Base-by-base conservation (phyloP, 768 basidiomycete genomes). In the Brasilioporus rufonigricans region DNA sequence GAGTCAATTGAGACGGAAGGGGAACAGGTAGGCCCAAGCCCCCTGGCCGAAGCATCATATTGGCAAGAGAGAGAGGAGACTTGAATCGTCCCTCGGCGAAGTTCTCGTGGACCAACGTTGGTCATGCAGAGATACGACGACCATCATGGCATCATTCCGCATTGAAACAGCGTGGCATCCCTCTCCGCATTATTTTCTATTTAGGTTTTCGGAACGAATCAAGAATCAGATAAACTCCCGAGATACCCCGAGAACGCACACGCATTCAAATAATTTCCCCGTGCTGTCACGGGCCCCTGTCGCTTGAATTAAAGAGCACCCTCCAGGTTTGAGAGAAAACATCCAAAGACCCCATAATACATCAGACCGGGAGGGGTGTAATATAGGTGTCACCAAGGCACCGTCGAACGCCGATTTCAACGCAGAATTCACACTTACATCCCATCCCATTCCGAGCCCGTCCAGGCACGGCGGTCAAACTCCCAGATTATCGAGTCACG, bases 171-270 rank as follows among this genome's bases (percentile, higher is more conserved):
- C 40, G 31, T 56, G 48, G 24, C 14, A 21, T 24, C 14, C 36
- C 19, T 50, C 35, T 21, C 48, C 24, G 43, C 29, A 13, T 49
- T n/a, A n/a, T 43, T 45, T 23, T 50, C 41, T 39, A n/a, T 45
- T 32, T 38, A 10, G 23, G n/a, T 60, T 44, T 39, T 11, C n/a
- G 9, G 44, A 26, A 55, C 45, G 48, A 43, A 55, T 55, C 40
- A 48, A 19, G 50, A 49, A 24, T 52, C 19, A 26, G 36, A 39
- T 13, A n/a, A 44, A 35, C 38, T 35, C 32, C 59, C 59, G 59
- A 46, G 23, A 49, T 50, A 47, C 41, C 32, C 49, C 44, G 58
- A 48, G 19, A 48, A 43, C 27, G 29, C 31, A 29, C 48, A 19
- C 36, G 21, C 24, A 58, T 35, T 45, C 21, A 40, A 58, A 39